These are phyloP conservation scores for Grosmannia serpens DNA, from an alignment of 2,329 filamentous ascomycete species.

Conservation along the genomic window DNA sequence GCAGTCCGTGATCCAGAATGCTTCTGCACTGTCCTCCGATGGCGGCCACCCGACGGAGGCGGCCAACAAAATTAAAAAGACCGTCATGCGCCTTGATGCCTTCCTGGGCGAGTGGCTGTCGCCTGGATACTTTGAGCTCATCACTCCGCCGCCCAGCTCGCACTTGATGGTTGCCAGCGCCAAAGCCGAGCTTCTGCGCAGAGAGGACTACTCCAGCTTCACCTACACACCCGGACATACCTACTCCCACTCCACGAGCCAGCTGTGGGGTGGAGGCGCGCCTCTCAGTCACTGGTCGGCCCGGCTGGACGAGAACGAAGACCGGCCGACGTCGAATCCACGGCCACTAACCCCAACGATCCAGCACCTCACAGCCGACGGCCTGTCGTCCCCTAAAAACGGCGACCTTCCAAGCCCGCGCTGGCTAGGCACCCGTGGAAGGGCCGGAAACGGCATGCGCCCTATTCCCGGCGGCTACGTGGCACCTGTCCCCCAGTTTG, in stretches of 20 bases:
- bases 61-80: slow-evolving; percentile 31
- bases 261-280: slow-evolving; percentile 25
- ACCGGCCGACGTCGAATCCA: neutral
- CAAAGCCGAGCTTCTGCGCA: slow-evolving; percentile 73
- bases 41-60: neutral
- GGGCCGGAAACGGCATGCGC: neutral
- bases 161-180: slow-evolving; percentile 79
- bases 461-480: slow-evolving; percentile 42
- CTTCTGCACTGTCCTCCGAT: neutral
- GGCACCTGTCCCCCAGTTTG: slow-evolving; percentile 70
- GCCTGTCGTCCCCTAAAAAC: slow-evolving; percentile 2
- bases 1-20: neutral
- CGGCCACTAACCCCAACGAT: neutral
- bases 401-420: slow-evolving; percentile 5
- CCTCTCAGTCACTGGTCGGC: slow-evolving; percentile 5
- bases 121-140: slow-evolving; percentile 85
- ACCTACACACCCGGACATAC: slow-evolving; percentile 23
- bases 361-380: slow-evolving; percentile 9
- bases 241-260: slow-evolving; percentile 19
- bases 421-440: neutral
- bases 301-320: neutral
- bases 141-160: slow-evolving; percentile 77
- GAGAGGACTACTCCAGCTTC: slow-evolving; percentile 53
- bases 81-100: slow-evolving; percentile 70
- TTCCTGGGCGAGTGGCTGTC: slow-evolving; percentile 94